Conservation (phyloP, 768 basidiomycete genomes). For the Cyclocybe aegerita region DNA sequence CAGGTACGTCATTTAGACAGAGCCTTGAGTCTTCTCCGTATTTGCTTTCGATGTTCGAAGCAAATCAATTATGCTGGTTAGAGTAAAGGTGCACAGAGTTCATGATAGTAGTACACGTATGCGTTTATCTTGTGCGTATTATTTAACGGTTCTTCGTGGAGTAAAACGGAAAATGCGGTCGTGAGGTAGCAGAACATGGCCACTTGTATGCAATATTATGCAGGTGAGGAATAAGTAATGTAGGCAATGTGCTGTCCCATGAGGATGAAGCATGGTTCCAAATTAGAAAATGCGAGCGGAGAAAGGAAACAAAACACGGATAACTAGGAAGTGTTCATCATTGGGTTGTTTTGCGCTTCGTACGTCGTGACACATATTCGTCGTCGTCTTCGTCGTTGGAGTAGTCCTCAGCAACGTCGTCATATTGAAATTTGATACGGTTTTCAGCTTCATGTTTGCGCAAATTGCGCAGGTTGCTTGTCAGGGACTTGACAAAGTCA, state of each 20-base stretch:
- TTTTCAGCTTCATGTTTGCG: constrained; percentile 60
- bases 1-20: constrained; percentile 35
- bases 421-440: constrained; percentile 31
- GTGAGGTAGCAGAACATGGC: no score
- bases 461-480: constrained; percentile 54
- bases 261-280: neutral
- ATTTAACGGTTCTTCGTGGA: no score
- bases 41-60: no score
- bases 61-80: no score
- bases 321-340: neutral
- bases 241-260: neutral
- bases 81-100: no score
- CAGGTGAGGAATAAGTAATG: no score
- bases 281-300: constrained; percentile 5
- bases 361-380: constrained; percentile 38
- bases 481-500: constrained; percentile 67
- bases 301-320: constrained; percentile 1
- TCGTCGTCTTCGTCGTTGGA: constrained; percentile 56
- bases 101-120: no score
- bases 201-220: no score
- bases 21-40: neutral
- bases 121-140: no score
- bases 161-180: no score
- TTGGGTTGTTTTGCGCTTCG: constrained; percentile 30
- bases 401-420: constrained; percentile 34